phyloP scores from a whole-genome alignment of 1,284 basidiomycete species.

The Ceratobasidium sp. region DNA sequence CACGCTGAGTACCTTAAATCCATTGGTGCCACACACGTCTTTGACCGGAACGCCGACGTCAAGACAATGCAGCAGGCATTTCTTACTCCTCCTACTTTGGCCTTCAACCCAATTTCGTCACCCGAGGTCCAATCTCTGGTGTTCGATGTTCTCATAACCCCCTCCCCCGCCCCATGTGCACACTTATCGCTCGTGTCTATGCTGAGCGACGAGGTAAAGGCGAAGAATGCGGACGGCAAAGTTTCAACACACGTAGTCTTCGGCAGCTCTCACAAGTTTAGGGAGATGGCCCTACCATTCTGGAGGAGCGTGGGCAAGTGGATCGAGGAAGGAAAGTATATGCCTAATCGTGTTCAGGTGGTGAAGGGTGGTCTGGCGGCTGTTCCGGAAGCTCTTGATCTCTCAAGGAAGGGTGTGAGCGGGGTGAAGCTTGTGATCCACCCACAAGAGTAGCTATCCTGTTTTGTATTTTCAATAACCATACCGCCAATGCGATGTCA shows the following conservation, averaged over 20 bases:
- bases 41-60: slow-evolving; percentile 60
- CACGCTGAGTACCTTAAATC: slow-evolving; percentile 63
- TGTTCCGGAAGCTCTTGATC: slow-evolving; percentile 25
- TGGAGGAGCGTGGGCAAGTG: not conserved
- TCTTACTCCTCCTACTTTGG: not conserved
- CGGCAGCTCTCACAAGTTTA: slow-evolving; percentile 19
- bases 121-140: slow-evolving; percentile 10
- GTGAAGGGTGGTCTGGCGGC: slow-evolving; percentile 30
- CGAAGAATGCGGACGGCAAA: not conserved
- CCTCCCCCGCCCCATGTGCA: not conserved
- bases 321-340: slow-evolving; percentile 18
- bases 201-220: not conserved
- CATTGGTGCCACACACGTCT: slow-evolving; percentile 67
- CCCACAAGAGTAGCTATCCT: slow-evolving; percentile 33
- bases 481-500: too few species aligned
- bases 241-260: not conserved
- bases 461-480: too few species aligned
- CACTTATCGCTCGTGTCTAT: not conserved
- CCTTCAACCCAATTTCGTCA: slow-evolving; percentile 7
- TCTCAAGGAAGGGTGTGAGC: slow-evolving; percentile 44
- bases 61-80: slow-evolving; percentile 27
- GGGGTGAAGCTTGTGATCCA: slow-evolving; percentile 46
- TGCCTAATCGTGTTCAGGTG: slow-evolving; percentile 32
- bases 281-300: slow-evolving; percentile 24
- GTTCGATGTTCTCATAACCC: slow-evolving; percentile 10